phyloP scores from a whole-genome alignment of 129 eudicot genomes.

The Artemisia argyi region DNA sequence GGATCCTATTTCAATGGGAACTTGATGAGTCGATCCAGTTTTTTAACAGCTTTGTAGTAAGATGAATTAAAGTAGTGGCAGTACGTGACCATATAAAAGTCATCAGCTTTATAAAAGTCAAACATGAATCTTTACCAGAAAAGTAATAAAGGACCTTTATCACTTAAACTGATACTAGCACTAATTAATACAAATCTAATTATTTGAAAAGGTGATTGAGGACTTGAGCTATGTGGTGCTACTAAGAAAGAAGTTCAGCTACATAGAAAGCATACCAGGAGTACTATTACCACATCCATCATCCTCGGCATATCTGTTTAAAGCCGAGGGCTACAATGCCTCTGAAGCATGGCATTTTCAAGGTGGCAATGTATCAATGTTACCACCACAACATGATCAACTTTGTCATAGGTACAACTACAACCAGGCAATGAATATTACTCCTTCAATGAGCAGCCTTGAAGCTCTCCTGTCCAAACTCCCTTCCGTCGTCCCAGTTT shows the following conservation, averaged over 20 bases:
- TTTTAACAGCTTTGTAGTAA: slow-evolving; percentile 5
- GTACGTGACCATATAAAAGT: slow-evolving; percentile 3
- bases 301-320: slow-evolving; percentile 65
- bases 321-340: slow-evolving; percentile 41
- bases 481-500: slow-evolving; percentile 78
- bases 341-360: slow-evolving; percentile 61
- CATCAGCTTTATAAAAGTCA: not conserved
- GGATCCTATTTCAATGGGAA: no score
- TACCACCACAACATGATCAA: slow-evolving; percentile 32
- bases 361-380: slow-evolving; percentile 24
- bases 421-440: slow-evolving; percentile 50
- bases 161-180: slow-evolving; percentile 2
- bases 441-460: slow-evolving; percentile 99
- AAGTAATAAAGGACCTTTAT: slow-evolving; percentile 3
- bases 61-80: slow-evolving; percentile 23
- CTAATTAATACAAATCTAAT: slow-evolving; percentile 4
- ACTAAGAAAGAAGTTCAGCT: slow-evolving; percentile 78
- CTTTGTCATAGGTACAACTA: slow-evolving; percentile 37
- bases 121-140: slow-evolving; percentile 1
- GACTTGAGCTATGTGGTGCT: slow-evolving; percentile 90
- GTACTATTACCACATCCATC: slow-evolving; percentile 97
- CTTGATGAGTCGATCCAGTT: no score
- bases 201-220: slow-evolving; percentile 59
- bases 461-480: slow-evolving; percentile 95
- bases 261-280: slow-evolving; percentile 98